phyloP scores from a whole-genome alignment of 2,329 filamentous ascomycete species.

The Fusarium haematococcum region DNA sequence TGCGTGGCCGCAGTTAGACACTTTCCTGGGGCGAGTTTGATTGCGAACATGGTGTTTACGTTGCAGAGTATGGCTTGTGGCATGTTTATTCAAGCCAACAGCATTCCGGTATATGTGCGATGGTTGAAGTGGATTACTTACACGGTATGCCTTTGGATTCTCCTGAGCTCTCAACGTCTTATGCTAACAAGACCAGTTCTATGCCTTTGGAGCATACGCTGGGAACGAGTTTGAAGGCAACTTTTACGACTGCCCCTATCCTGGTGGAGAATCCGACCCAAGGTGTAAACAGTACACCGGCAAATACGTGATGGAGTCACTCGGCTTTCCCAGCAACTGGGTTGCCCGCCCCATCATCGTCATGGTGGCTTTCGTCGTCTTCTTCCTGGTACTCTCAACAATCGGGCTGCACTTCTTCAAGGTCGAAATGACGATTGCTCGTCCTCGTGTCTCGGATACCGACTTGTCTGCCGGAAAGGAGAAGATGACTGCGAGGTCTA shows the following conservation, averaged over 20 bases:
- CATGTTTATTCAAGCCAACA: slow-evolving; percentile 79
- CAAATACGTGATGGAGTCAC: slow-evolving; percentile 73
- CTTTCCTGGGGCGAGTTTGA: slow-evolving; percentile 77
- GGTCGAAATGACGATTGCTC: slow-evolving; percentile 77
- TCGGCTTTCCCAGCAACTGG: slow-evolving; percentile 78
- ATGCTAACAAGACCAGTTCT: slow-evolving; percentile 62
- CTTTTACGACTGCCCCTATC: slow-evolving; percentile 79
- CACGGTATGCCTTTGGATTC: slow-evolving; percentile 53
- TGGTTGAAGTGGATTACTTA: slow-evolving; percentile 80
- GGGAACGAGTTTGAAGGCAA: slow-evolving; percentile 79
- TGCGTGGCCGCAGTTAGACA: slow-evolving; percentile 74
- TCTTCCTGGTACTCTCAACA: slow-evolving; percentile 72
- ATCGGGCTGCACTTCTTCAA: slow-evolving; percentile 73
- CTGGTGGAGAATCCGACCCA: slow-evolving; percentile 71
- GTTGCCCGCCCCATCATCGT: slow-evolving; percentile 73
- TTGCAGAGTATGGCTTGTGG: slow-evolving; percentile 81
- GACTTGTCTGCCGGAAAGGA: slow-evolving; percentile 79
- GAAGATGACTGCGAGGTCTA: slow-evolving; percentile 68
- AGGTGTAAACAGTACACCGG: slow-evolving; percentile 77
- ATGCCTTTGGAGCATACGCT: slow-evolving; percentile 76
- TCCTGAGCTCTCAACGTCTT: background rate
- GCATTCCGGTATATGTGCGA: slow-evolving; percentile 80
- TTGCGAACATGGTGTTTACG: slow-evolving; percentile 79
- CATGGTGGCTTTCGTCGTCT: slow-evolving; percentile 69
- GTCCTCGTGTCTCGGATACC: slow-evolving; percentile 67